Conservation (phyloP, 768 basidiomycete species). For the Naganishia kalamii region DNA sequence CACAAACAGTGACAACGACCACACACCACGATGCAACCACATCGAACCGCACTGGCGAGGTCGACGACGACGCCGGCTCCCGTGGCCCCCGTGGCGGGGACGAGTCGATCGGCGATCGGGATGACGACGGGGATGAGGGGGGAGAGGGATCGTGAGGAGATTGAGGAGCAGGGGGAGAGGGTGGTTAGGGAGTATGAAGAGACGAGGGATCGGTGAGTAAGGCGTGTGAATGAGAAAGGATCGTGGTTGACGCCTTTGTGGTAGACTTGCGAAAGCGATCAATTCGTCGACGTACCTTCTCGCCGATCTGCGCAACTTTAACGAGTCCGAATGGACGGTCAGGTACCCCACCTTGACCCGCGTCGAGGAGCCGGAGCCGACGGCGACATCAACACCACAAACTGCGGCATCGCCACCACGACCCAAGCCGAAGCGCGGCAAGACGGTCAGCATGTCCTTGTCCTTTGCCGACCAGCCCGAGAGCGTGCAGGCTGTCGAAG, state of each 20-base stretch:
- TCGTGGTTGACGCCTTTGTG: neutral
- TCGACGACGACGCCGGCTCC: slow-evolving; percentile 8
- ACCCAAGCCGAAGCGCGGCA: neutral
- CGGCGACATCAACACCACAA: neutral
- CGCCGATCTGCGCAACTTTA: slow-evolving; percentile 67
- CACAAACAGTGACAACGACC: neutral
- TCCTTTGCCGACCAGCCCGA: slow-evolving; percentile 64
- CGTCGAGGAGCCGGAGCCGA: neutral
- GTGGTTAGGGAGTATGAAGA: slow-evolving; percentile 42
- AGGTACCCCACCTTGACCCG: slow-evolving; percentile 68
- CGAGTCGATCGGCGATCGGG: neutral
- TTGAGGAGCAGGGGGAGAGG: slow-evolving; percentile 28
- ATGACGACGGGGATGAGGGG: neutral
- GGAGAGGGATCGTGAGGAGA: slow-evolving; percentile 2
- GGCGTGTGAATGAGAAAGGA: neutral
- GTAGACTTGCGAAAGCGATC: slow-evolving; percentile 70
- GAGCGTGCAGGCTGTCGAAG: slow-evolving; percentile 41
- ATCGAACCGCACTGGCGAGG: neutral
- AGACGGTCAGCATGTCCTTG: slow-evolving; percentile 55
- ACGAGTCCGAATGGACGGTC: slow-evolving; percentile 78
- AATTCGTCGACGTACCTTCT: slow-evolving; percentile 65
- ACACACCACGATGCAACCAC: slow-evolving; percentile 6
- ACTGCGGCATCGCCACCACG: neutral
- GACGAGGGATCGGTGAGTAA: slow-evolving; percentile 63
- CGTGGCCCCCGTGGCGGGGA: neutral